Conservation (phyloP, 2,329 filamentous ascomycete species). For the Amylocarpus encephaloides region DNA sequence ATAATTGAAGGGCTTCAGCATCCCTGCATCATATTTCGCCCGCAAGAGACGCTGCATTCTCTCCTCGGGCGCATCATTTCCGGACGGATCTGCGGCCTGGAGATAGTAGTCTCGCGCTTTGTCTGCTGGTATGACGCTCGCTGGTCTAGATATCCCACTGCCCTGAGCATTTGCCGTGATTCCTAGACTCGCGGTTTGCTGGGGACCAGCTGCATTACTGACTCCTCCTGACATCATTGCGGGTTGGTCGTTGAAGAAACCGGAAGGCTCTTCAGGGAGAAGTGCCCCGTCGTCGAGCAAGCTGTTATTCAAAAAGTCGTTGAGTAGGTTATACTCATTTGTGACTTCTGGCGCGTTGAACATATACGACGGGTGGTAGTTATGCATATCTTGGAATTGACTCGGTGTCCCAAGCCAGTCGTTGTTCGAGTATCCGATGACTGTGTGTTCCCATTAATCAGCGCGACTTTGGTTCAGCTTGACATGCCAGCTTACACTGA, state of each 20-base stretch:
- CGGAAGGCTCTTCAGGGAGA: constrained; percentile 60
- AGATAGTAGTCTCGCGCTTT: constrained; percentile 88
- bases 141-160: constrained; percentile 54
- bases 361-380: constrained; percentile 90
- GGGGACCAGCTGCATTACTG: constrained; percentile 34
- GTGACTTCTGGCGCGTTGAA: constrained; percentile 90
- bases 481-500: constrained; percentile 57
- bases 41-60: constrained; percentile 91
- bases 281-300: constrained; percentile 76
- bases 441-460: constrained; percentile 46
- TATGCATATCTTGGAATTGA: constrained; percentile 90
- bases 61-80: constrained; percentile 79
- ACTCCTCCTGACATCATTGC: constrained; percentile 44
- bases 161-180: constrained; percentile 36
- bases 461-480: constrained; percentile 17
- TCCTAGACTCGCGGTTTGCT: constrained; percentile 28
- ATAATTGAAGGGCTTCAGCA: constrained; percentile 97
- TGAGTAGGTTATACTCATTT: constrained; percentile 93
- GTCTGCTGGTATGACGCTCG: constrained; percentile 50
- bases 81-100: constrained; percentile 90
- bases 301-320: constrained; percentile 91
- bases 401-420: constrained; percentile 71
- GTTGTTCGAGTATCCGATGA: constrained; percentile 73
- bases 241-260: constrained; percentile 53
- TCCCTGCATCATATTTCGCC: constrained; percentile 92